Evolutionary conservation across 176 grass and related monocot species (phyloP).

Genomic region (Triticum turgidum): DNA sequence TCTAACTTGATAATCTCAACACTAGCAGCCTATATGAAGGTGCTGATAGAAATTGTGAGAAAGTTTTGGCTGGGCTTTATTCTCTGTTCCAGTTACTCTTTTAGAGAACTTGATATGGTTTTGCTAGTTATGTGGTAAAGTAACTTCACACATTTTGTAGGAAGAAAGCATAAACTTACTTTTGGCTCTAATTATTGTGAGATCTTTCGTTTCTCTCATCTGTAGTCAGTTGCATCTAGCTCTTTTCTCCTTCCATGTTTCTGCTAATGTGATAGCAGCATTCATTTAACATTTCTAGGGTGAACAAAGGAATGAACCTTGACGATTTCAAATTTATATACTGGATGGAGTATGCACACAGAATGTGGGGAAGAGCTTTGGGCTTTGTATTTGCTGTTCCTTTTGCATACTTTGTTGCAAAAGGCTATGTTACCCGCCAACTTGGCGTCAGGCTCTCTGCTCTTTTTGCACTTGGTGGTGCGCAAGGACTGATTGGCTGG

Average conservation of each 20-base stretch:
- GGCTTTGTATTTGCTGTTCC: slow-evolving; percentile 80
- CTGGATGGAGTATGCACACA: slow-evolving; percentile 99
- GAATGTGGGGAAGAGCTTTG: slow-evolving; percentile 95
- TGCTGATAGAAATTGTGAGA: not conserved
- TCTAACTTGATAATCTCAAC: not conserved
- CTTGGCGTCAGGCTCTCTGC: slow-evolving; percentile 74
- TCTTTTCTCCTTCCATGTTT: not conserved
- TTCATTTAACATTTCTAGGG: slow-evolving; percentile 50
- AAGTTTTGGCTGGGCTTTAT: not conserved
- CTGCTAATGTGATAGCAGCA: slow-evolving; percentile 27
- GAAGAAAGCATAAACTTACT: not conserved
- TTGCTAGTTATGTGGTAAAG: not conserved
- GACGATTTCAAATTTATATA: slow-evolving; percentile 99
- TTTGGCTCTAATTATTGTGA: slow-evolving; percentile 13
- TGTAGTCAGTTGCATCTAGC: not conserved
- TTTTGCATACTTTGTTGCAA: slow-evolving; percentile 84
- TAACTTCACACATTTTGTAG: not conserved
- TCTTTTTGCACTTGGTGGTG: slow-evolving; percentile 85
- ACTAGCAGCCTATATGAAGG: not conserved
- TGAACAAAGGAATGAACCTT: slow-evolving; percentile 85
- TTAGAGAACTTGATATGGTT: not conserved
- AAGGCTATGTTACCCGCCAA: slow-evolving; percentile 87
- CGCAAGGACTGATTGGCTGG: slow-evolving; percentile 90
- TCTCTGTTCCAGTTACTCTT: not conserved
- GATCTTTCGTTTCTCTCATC: not conserved